phyloP scores from a whole-genome alignment of 352 stramenopile species.

The Globisporangium polare region DNA sequence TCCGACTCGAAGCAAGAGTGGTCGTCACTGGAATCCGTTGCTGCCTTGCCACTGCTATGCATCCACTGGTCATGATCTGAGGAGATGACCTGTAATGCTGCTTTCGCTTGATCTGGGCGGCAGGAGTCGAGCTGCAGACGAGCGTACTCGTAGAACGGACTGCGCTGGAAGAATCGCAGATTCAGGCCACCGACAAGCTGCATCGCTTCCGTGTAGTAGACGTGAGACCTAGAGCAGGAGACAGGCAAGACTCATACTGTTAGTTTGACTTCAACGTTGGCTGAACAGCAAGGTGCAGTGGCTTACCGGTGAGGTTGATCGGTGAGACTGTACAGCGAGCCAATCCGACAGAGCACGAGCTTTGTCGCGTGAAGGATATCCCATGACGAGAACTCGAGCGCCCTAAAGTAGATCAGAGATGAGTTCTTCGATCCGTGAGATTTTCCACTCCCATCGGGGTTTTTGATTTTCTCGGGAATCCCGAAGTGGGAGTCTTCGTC shows the following conservation, averaged over 20 bases:
- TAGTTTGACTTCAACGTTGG: background rate
- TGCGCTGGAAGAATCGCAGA: constrained; percentile 45
- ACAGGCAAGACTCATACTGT: background rate
- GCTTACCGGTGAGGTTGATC: constrained; percentile 51
- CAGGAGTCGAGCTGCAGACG: constrained; percentile 52
- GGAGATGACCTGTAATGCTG: constrained; percentile 40
- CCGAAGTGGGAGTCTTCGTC: constrained; percentile 24
- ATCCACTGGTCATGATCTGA: constrained; percentile 1
- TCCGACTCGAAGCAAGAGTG: constrained; percentile 20
- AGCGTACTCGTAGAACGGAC: constrained; percentile 62
- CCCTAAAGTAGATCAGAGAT: constrained; percentile 51
- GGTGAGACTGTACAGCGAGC: constrained; percentile 42
- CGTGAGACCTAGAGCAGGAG: constrained; percentile 23
- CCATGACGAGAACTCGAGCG: constrained; percentile 70
- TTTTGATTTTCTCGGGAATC: constrained; percentile 37
- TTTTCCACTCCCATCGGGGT: background rate
- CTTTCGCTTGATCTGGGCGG: constrained; percentile 39
- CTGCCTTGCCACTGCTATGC: background rate
- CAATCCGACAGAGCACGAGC: constrained; percentile 54
- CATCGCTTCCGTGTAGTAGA: constrained; percentile 68
- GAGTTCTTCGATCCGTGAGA: constrained; percentile 12
- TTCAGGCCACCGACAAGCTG: constrained; percentile 57
- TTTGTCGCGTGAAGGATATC: constrained; percentile 58
- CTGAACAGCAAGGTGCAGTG: background rate
- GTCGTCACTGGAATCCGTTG: background rate